Percentiles rank a stretch among this genome's conserved stretches.
phyloP scores from a whole-genome alignment of 2,329 filamentous ascomycete genomes.

The Lachnellula subtilissima region DNA sequence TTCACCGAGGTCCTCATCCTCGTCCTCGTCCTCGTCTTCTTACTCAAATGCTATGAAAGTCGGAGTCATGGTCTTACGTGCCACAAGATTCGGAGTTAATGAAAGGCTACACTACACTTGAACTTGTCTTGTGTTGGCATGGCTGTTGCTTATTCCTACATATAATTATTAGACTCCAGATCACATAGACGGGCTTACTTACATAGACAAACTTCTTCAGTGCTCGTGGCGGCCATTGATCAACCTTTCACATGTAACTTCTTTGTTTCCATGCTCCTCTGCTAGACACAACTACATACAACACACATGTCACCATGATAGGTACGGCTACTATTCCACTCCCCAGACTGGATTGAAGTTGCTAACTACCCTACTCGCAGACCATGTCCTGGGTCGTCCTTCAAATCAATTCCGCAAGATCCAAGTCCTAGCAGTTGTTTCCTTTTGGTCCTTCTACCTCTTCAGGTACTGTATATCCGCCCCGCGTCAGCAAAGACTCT shows the following conservation, averaged over 20 bases:
- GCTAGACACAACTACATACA: not conserved
- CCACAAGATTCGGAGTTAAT: too few relatives aligned
- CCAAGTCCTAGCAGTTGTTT: slow-evolving; percentile 84
- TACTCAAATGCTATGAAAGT: too few relatives aligned
- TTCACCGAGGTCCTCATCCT: too few relatives aligned
- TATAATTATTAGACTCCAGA: too few relatives aligned
- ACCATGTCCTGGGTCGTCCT: slow-evolving; percentile 87
- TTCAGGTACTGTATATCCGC: slow-evolving; percentile 51
- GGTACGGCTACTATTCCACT: slow-evolving; percentile 13
- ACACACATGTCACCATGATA: slow-evolving; percentile 27
- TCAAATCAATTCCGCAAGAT: slow-evolving; percentile 88
- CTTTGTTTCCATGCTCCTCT: not conserved
- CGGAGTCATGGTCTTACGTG: too few relatives aligned
- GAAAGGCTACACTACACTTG: too few relatives aligned
- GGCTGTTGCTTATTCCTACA: too few relatives aligned
- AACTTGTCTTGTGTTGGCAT: too few relatives aligned
- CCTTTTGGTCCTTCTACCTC: slow-evolving; percentile 86
- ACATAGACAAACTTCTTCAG: too few relatives aligned
- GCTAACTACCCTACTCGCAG: slow-evolving; percentile 37
- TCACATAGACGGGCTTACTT: too few relatives aligned
- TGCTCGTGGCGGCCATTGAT: not conserved
- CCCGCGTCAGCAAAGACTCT: not conserved
- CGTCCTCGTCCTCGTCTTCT: too few relatives aligned
- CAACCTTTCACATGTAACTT: not conserved
- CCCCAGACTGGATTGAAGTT: not conserved